Evolutionary conservation across 2,329 filamentous ascomycete genomes (phyloP), one percentile per base, ranked within the genome.

Genomic region (Penicillium sp.): DNA sequence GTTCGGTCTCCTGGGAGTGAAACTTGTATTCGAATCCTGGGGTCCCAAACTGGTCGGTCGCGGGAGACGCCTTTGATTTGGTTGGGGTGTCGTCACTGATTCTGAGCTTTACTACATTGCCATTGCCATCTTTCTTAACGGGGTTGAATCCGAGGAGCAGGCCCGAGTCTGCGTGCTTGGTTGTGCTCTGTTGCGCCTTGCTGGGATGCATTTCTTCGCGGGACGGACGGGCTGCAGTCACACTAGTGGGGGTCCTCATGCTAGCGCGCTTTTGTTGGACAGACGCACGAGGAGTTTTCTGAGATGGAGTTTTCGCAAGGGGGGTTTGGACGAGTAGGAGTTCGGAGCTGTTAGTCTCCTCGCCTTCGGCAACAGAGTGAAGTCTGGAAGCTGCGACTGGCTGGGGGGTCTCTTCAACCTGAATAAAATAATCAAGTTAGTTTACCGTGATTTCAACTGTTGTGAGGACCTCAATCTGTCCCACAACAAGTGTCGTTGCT

Each of bases 181-280:
- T 89, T 23, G 89, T 93, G 63, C 82, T 88, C 53, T 85, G 82
- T 57, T 94, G 91, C 56, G 86, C 85, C 71, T 89, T 90, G 78
- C 89, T 90, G 9, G 93, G 93, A 72, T 97, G 93, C 93, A 97
- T 97, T 73, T 96, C 92, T 59, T 87, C 86, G 62, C 83, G 82
- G 48, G 88, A 80, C 25, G 91, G 89, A 77, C 89, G 89, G 65
- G 89, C 78, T 6, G 86, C 82, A 4, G 86, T 86, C 15, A 82
- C 83, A 39, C 85, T 84, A 41, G 77, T 66, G 7, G 78, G 69
- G 2, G 69, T 71, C 52, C 68, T 72, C n/a, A 70, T 60, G 25
- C 71, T 70, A 19, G 61, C 51, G n/a, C 57, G 49, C 36, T 67
- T 63, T 41, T 58, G 60, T 25, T 69, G 68, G 15, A 45, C 23